Base-by-base conservation (phyloP, 768 basidiomycete genomes). In the Panaeolus cyanescens region DNA sequence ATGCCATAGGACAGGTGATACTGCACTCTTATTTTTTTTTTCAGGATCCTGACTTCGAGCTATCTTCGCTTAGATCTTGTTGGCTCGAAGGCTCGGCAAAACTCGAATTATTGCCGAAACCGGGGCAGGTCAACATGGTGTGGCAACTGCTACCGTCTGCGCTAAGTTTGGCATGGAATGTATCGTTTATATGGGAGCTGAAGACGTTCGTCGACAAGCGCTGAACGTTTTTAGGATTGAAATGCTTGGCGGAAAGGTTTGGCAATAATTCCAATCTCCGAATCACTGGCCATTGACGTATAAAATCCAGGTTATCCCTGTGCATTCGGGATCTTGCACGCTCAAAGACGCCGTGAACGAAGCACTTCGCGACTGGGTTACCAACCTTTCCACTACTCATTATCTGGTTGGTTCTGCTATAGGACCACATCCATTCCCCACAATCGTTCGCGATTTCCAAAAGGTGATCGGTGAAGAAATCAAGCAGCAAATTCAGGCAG, bases 301-400 rank as follows among this genome's bases (percentile, higher is more conserved):
- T 34, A 22, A 22, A 33, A 36, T 37, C 5, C 40, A 95, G 93
- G 97, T 99, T 64, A 79, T 99, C 56, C 92, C 97, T 13, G 96
- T 99, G 25, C 79, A 91, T 59, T 96, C 96, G 4, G 97, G 97
- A 22, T 94, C 96, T 22, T 86, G 91, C 70, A 99, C 96, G 5
- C 80, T 99, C 65, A 99, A 99, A 76, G 97, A 99, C 69, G 96
- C 97, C 28, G 95, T 99, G 65, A 99, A 98, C 78, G 96, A 98
- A 65, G 96, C 97, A 5, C 86, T 99, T 85, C 89, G 97, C 40
- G 96, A 98, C 76, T 99, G 97, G 97, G 97, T 99, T 10, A 95
- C 96, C 31, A 96, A 98, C 73, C 84, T 99, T 32, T 80, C 93
- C 12, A 93, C 81, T 5, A 99, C 96, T 1, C 95, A 99, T 76